Evolutionary conservation across 164 flowering plant species (phyloP), one percentile per base, ranked within the genome.

Genomic region (Umbilicus rupestris): DNA sequence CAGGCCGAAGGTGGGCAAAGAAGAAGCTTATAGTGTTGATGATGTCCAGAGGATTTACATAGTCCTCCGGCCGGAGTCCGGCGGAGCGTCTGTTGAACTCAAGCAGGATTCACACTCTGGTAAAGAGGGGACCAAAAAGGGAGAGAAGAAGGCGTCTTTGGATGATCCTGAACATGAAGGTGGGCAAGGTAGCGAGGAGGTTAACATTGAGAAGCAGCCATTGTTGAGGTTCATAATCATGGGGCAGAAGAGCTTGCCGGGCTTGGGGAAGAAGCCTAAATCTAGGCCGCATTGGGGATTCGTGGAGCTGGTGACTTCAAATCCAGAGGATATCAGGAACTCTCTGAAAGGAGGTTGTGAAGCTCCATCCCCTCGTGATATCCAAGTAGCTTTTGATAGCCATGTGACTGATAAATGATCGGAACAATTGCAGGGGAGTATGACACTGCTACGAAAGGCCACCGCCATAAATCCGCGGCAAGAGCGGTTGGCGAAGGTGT

Each of bases 401-500:
- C n/a, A 50, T 14, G 9, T 45, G 9, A 16, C 17, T 58, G 63
- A 28, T 26, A 11, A 28, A 28, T 15, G 37, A 33, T 62, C 1
- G 37, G 17, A 3, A 9, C 16, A 45, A 45, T 31, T 71, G 33
- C 74, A 86, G 87, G 76, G 80, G 91, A 89, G 47, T 87, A 87
- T 66, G 96, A 87, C 1, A 91, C 93, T 15, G 29, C 73, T 28
- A 87, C 90, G 12, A 72, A 79, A 71, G 92, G 96, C 1, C 90
- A 72, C 44, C 65, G 88, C 3, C 83, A 72, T 22, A 72, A 52
- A 0, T 63, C 82, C 0, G 69, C 83, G 0, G 85, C 90, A 26
- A 76, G 93, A 68, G 85, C 92, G 5, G 28, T 81, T 16, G 96
- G 83, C 0, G 90, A 91, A 80, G 97, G 97, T 11, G 58, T 88